A percentile compares a stretch with the other conserved stretches of the same genome.
Conservation (phyloP, 1,284 basidiomycete genomes). For the Melanopsichium pennsylvanicum region DNA sequence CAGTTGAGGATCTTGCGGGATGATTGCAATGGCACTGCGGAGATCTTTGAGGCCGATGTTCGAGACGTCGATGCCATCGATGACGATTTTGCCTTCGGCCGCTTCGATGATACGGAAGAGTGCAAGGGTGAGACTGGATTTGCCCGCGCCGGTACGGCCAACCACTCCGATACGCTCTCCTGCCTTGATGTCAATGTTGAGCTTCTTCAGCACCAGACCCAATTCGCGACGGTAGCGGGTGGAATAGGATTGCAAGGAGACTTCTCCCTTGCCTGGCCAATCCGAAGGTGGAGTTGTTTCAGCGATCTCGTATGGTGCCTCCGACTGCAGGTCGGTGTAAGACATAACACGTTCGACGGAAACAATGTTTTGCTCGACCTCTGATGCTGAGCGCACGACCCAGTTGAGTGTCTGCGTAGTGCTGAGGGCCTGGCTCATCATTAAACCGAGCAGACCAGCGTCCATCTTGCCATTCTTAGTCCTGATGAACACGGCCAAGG, state of each 20-base stretch:
- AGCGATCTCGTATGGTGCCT: constrained; percentile 72
- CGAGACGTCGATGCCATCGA: constrained; percentile 84
- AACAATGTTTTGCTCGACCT: constrained; percentile 93
- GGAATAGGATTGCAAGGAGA: constrained; percentile 82
- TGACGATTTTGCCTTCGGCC: constrained; percentile 76
- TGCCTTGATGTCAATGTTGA: constrained; percentile 74
- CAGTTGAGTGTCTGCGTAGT: constrained; percentile 71
- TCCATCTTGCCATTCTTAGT: constrained; percentile 72
- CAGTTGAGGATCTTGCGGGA: constrained; percentile 78
- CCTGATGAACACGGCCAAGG: constrained; percentile 74
- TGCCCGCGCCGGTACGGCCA: constrained; percentile 91
- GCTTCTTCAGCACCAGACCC: constrained; percentile 78
- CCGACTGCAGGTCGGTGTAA: constrained; percentile 77
- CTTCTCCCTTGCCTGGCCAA: constrained; percentile 81
- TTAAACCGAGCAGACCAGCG: constrained; percentile 88
- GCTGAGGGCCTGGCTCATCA: constrained; percentile 77
- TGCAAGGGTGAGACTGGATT: constrained; percentile 76
- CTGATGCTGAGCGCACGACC: constrained; percentile 87
- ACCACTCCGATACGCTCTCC: constrained; percentile 75
- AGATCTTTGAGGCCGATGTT: constrained; percentile 82
- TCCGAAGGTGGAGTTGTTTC: constrained; percentile 60
- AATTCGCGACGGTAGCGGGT: constrained; percentile 84
- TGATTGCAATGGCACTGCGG: constrained; percentile 75
- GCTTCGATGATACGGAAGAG: constrained; percentile 72
- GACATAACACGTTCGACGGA: constrained; percentile 72